Conservation (phyloP, 2,329 filamentous ascomycete genomes). For the Epichloe hybrida region DNA sequence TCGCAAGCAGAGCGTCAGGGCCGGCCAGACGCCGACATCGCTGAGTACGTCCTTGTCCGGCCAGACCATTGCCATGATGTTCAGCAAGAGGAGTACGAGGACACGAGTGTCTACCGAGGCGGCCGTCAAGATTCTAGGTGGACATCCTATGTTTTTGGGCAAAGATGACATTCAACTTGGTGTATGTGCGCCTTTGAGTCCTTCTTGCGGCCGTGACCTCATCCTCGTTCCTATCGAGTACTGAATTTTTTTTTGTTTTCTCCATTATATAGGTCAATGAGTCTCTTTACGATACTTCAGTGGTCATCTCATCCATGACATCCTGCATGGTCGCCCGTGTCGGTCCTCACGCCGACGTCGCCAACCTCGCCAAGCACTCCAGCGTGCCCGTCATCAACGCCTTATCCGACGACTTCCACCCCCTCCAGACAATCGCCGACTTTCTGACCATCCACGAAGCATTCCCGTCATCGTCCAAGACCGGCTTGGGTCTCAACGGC, state of each 20-base stretch:
- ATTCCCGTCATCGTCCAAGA: conserved; percentile 40
- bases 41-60: conserved; percentile 53
- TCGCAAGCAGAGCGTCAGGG: conserved; percentile 68
- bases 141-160: conserved; percentile 91
- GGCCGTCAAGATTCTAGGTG: conserved; percentile 76
- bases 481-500: conserved; percentile 56
- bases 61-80: conserved; percentile 86
- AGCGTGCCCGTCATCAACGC: conserved; percentile 76
- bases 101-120: conserved; percentile 90
- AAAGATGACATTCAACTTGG: conserved; percentile 94
- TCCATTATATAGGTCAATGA: conserved; percentile 57
- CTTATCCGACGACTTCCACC: conserved; percentile 82
- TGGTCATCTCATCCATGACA: conserved; percentile 89
- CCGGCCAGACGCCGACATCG: conserved; percentile 37
- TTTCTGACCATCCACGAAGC: conserved; percentile 80
- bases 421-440: conserved; percentile 82
- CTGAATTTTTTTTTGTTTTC: neutral
- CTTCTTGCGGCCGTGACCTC: neutral
- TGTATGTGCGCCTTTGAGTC: conserved; percentile 32
- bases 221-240: neutral
- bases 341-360: conserved; percentile 62
- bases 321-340: conserved; percentile 73
- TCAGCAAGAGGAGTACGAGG: conserved; percentile 88
- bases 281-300: conserved; percentile 80
- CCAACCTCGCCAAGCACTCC: conserved; percentile 56